A percentile compares a stretch with the other conserved stretches of the same genome.
These are phyloP conservation scores for Coemansia pectinata DNA, from an alignment of 192 early-diverging fungal species.

Conservation along the genomic window DNA sequence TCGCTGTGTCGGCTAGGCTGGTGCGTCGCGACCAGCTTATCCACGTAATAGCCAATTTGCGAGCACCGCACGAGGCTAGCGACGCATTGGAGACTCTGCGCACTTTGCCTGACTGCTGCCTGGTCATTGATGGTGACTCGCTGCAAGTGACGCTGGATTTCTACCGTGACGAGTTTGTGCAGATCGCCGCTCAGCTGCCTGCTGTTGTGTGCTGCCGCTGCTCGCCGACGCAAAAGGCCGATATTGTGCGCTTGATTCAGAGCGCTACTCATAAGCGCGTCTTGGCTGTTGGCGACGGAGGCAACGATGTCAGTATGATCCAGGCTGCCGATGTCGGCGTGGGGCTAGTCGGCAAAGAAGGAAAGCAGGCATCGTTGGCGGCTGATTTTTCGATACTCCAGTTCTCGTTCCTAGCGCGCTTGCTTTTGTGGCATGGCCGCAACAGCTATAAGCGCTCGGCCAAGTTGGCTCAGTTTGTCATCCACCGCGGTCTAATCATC, in stretches of 20 bases:
- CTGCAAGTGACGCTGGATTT: slow-evolving; percentile 77
- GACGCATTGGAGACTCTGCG: slow-evolving; percentile 77
- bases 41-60: slow-evolving; percentile 74
- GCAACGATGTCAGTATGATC: slow-evolving; percentile 98
- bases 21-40: slow-evolving; percentile 86
- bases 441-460: slow-evolving; percentile 94
- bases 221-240: slow-evolving; percentile 97
- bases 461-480: slow-evolving; percentile 94
- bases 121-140: slow-evolving; percentile 93
- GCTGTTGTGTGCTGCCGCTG: slow-evolving; percentile 93
- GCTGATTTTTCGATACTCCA: slow-evolving; percentile 92
- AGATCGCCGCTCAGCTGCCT: slow-evolving; percentile 70
- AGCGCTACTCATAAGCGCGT: slow-evolving; percentile 71
- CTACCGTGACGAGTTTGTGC: slow-evolving; percentile 76
- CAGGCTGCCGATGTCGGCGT: slow-evolving; percentile 96
- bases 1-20: slow-evolving; percentile 90
- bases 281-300: slow-evolving; percentile 93
- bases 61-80: slow-evolving; percentile 36
- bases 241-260: slow-evolving; percentile 81
- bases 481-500: slow-evolving; percentile 96
- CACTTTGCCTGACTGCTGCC: slow-evolving; percentile 70
- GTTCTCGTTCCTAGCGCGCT: slow-evolving; percentile 81
- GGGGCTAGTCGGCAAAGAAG: slow-evolving; percentile 96
- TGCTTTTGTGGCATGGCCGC: slow-evolving; percentile 94
- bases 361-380: slow-evolving; percentile 89